Conservation (phyloP, 306 rosid species). For the Purshia tridentata region DNA sequence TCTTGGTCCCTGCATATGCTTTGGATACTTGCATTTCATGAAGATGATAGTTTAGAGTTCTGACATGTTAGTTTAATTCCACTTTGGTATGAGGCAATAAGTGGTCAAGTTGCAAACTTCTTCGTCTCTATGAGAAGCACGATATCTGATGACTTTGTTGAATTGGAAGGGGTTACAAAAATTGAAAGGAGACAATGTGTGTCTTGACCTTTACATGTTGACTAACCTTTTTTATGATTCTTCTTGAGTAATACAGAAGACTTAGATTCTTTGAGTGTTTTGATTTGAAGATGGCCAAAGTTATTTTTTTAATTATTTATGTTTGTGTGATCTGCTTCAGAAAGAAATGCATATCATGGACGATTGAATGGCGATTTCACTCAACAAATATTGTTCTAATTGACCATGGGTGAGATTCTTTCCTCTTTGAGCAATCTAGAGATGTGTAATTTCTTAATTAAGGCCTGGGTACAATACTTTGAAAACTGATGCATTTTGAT, state of each 20-base stretch:
- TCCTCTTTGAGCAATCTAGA: background rate
- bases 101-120: background rate
- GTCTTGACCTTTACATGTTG: background rate
- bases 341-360: slow-evolving; percentile 79
- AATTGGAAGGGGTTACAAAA: background rate
- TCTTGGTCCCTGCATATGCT: background rate
- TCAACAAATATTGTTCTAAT: slow-evolving; percentile 53
- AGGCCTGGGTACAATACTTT: slow-evolving; percentile 1
- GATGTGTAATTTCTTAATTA: background rate
- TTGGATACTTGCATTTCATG: background rate
- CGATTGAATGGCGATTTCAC: slow-evolving; percentile 84
- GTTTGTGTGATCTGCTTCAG: slow-evolving; percentile 40
- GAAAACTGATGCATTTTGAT: slow-evolving; percentile 22
- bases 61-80: background rate
- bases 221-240: background rate
- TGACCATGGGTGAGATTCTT: slow-evolving; percentile 70
- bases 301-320: background rate
- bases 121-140: background rate
- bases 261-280: background rate
- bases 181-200: background rate
- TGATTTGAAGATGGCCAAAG: slow-evolving; percentile 13
- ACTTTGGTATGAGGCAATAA: background rate
- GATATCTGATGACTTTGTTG: background rate
- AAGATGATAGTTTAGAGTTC: background rate
- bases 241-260: background rate